These are phyloP conservation scores for Dispira simplex DNA, from an alignment of 192 early-diverging fungal species.

Conservation along the genomic window DNA sequence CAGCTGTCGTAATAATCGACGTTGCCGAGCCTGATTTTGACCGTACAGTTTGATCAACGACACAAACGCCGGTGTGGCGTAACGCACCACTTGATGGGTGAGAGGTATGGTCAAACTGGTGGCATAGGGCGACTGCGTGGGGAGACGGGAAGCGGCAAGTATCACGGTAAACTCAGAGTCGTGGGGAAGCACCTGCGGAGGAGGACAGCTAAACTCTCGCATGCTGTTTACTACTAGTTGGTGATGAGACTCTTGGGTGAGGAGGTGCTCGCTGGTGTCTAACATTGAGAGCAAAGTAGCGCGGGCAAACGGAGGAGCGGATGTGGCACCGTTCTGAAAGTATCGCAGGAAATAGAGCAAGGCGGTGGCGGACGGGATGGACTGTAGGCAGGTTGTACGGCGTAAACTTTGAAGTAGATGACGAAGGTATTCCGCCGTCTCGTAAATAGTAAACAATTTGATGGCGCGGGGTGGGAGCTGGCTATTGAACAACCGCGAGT, in stretches of 20 bases:
- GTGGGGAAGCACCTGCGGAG: background rate
- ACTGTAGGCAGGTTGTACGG: background rate
- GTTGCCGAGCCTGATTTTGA: conserved; percentile 4
- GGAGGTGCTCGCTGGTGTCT: background rate
- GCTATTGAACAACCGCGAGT: background rate
- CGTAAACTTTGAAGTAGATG: background rate
- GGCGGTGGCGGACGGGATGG: background rate
- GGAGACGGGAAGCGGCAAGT: background rate
- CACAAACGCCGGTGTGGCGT: background rate
- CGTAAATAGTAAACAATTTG: background rate
- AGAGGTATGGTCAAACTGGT: background rate
- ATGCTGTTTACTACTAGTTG: background rate
- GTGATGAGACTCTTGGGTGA: background rate
- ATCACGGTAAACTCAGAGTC: background rate
- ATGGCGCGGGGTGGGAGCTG: background rate
- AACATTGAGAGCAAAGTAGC: background rate
- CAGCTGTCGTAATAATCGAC: background rate
- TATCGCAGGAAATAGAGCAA: background rate
- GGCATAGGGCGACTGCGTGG: background rate
- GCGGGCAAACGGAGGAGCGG: background rate
- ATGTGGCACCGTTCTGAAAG: background rate
- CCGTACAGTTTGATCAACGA: background rate
- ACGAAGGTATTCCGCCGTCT: background rate
- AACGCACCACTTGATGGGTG: background rate
- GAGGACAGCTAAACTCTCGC: conserved; percentile 4